Percentiles rank a stretch among this genome's conserved stretches.
phyloP scores from a whole-genome alignment of 1,139 yeast genomes.

The Suhomyces bolitotheri region DNA sequence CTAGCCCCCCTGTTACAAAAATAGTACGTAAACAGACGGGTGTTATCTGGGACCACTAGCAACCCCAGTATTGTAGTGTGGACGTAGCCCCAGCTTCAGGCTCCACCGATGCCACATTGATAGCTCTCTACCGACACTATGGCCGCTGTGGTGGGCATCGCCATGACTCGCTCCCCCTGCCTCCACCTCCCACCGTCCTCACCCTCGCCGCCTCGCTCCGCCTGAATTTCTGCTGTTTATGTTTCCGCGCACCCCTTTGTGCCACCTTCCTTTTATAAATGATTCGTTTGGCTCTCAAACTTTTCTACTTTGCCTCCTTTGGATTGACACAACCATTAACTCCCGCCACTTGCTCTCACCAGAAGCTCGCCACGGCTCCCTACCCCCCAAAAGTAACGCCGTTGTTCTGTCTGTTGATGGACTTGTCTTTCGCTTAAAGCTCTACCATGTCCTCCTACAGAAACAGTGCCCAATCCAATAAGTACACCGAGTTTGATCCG shows the following conservation, averaged over 20 bases:
- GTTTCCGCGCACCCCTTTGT: constrained; percentile 8
- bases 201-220: too few relatives aligned
- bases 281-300: constrained; percentile 7
- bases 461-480: constrained; percentile 23
- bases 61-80: too few relatives aligned
- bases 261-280: constrained; percentile 8
- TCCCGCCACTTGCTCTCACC: background rate
- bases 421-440: background rate
- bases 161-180: too few relatives aligned
- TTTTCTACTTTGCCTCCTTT: constrained; percentile 1
- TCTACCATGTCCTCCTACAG: constrained; percentile 17
- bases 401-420: background rate
- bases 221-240: constrained; percentile 7
- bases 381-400: background rate
- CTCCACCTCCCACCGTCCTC: too few relatives aligned
- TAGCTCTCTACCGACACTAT: too few relatives aligned
- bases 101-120: too few relatives aligned
- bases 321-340: background rate
- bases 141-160: too few relatives aligned
- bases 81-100: too few relatives aligned
- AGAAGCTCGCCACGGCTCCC: background rate
- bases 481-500: constrained; percentile 48
- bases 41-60: too few relatives aligned
- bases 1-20: too few relatives aligned
- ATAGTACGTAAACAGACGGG: too few relatives aligned